Base-by-base conservation (phyloP, 1,284 basidiomycete genomes). In the Rugosomyces carneus region DNA sequence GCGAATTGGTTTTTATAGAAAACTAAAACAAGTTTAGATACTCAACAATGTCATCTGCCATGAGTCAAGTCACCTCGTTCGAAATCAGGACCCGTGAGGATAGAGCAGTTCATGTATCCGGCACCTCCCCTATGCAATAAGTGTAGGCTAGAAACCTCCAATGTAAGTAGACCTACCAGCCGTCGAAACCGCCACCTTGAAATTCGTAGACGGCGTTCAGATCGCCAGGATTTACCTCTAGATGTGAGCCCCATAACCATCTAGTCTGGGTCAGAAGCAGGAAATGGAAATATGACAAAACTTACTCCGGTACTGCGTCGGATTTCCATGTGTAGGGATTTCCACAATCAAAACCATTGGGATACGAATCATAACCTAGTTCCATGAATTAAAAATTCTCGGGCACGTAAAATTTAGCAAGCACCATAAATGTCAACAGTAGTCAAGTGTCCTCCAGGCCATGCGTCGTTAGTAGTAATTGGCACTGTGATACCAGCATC, bases 301-400 rank as follows among this genome's bases (percentile, higher is more conserved):
- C 59, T 24, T 53, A 70, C 66, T 70, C 68, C 32, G 71, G 69
- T 23, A 75, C 73, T 16, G 66, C 67, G 42, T 66, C 57, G 2
- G 67, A 40, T 4, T 62, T 53, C 79, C 79, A 80, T 5, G 55
- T 61, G 26, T 68, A 56, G 1, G 78, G 76, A 49, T 72, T 55
- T 1, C 70, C 67, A 54, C 78, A 80, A 55, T 81, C 75, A 54
- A 81, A 80, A 0, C 73, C 74, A 47, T 75, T 74, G 4, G 73
- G 72, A 50, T 76, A 76, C n/a, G 72, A 71, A 48, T 76, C 73
- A 35, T 75, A 74, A 35, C 65, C 64, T 62, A 8, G 3, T 19
- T 31, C 3, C 13, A 31, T 44, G 2, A 27, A 18, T 11, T 23
- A 20, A 18, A 1, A 8, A 38, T 21, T 7, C 18, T 9, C 11